Conservation (phyloP, 352 stramenopile genomes). For the Ochromonadaceae sp. region DNA sequence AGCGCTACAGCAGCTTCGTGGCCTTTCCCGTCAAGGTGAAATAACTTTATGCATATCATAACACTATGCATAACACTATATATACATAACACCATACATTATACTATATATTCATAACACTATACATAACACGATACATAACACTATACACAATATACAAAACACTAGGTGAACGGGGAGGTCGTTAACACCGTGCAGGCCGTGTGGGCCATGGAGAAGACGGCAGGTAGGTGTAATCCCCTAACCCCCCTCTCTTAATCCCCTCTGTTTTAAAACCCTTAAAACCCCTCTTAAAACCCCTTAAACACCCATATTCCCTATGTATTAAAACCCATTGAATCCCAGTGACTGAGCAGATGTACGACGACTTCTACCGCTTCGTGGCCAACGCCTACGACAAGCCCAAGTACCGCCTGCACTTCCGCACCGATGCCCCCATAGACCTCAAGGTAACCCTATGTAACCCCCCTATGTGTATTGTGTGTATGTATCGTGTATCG, state of each 20-base stretch:
- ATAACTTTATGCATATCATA: too few species aligned
- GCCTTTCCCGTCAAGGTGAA: slow-evolving; percentile 95
- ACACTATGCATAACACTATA: neutral
- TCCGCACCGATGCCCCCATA: slow-evolving; percentile 91
- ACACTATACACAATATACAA: neutral
- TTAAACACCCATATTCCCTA: too few species aligned
- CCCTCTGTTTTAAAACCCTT: too few species aligned
- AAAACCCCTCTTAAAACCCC: too few species aligned
- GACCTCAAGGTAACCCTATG: slow-evolving; percentile 97
- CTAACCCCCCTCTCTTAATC: too few species aligned
- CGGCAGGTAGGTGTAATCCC: too few species aligned
- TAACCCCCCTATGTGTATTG: slow-evolving; percentile 58
- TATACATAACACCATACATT: too few species aligned
- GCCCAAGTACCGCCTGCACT: slow-evolving; percentile 83
- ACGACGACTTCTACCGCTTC: slow-evolving; percentile 81
- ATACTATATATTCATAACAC: too few species aligned
- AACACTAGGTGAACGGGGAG: slow-evolving; percentile 70
- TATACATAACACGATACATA: too few species aligned
- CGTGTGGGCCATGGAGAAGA: slow-evolving; percentile 90
- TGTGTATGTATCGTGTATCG: slow-evolving; percentile 30
- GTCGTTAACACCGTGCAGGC: slow-evolving; percentile 95
- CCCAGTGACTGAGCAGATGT: slow-evolving; percentile 89
- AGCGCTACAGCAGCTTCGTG: slow-evolving; percentile 99
- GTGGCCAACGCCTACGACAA: slow-evolving; percentile 48
- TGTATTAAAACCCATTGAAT: too few species aligned